These are phyloP conservation scores for Fraxinus americana DNA, from an alignment of 257 asterid species.

Conservation along the genomic window DNA sequence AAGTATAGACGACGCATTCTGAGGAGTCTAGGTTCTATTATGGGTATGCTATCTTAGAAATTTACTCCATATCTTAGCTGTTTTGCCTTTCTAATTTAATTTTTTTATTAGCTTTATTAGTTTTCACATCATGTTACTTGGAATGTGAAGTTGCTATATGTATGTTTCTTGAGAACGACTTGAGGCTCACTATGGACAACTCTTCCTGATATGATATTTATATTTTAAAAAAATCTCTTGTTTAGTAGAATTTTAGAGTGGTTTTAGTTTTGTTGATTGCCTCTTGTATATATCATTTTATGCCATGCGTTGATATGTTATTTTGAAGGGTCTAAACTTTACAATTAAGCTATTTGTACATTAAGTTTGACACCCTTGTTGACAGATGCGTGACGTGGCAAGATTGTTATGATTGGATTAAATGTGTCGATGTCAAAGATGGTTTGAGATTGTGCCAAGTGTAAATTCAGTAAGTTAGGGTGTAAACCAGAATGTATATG, in stretches of 20 bases:
- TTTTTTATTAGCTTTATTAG: constrained; percentile 14
- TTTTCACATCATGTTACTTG: constrained; percentile 20
- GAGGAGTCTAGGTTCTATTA: constrained; percentile 13
- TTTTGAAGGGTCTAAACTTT: background rate
- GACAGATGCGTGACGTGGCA: no score
- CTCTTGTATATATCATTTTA: background rate
- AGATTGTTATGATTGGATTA: no score
- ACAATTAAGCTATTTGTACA: no score
- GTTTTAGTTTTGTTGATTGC: background rate
- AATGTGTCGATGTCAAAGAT: no score
- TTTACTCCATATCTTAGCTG: constrained; percentile 9
- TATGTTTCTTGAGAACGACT: constrained; percentile 33
- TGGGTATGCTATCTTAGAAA: constrained; percentile 27
- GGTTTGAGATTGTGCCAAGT: no score
- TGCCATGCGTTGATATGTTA: background rate
- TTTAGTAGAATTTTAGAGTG: background rate
- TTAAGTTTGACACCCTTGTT: no score
- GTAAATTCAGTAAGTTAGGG: no score
- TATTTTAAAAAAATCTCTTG: background rate
- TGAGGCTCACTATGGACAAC: constrained; percentile 23
- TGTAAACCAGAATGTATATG: no score
- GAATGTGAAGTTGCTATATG: constrained; percentile 20
- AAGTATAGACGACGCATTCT: constrained; percentile 3
- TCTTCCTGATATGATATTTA: constrained; percentile 18
- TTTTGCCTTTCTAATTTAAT: constrained; percentile 7